Evolutionary conservation across 441 rosid genomes (phyloP).

Genomic region (Gossypium trilobum): DNA sequence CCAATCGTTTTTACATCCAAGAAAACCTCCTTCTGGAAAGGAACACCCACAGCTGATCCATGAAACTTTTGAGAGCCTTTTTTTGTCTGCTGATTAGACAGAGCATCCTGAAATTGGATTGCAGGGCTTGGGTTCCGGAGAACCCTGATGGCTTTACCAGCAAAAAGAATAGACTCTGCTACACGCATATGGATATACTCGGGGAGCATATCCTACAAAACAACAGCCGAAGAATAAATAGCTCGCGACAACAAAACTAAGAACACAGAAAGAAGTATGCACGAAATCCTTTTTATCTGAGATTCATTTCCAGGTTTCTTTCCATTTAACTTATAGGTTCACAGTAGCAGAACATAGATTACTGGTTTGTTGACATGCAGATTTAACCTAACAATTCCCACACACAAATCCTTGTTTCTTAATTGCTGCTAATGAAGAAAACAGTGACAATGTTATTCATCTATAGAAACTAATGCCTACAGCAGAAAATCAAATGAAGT

Average conservation of each 20-base stretch:
- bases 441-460: background rate
- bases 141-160: conserved; percentile 94
- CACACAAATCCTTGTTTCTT: background rate
- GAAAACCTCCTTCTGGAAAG: conserved; percentile 47
- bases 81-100: conserved; percentile 39
- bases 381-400: background rate
- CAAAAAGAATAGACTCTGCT: conserved; percentile 86
- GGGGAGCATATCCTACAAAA: conserved; percentile 89
- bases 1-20: conserved; percentile 40
- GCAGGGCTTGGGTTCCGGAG: conserved; percentile 80
- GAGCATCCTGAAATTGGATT: conserved; percentile 53
- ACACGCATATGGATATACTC: conserved; percentile 80
- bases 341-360: background rate
- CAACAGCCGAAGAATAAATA: conserved; percentile 19
- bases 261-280: background rate
- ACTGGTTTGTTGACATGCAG: background rate
- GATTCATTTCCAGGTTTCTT: conserved; percentile 4
- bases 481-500: background rate
- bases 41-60: conserved; percentile 43
- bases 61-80: conserved; percentile 47
- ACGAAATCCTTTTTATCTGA: background rate
- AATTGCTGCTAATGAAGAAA: background rate
- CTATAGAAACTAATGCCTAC: conserved; percentile 1
- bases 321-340: conserved; percentile 4
- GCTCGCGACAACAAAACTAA: conserved; percentile 7